phyloP scores from a whole-genome alignment of 1,139 yeast genomes.

The Yamadazyma taylorii region DNA sequence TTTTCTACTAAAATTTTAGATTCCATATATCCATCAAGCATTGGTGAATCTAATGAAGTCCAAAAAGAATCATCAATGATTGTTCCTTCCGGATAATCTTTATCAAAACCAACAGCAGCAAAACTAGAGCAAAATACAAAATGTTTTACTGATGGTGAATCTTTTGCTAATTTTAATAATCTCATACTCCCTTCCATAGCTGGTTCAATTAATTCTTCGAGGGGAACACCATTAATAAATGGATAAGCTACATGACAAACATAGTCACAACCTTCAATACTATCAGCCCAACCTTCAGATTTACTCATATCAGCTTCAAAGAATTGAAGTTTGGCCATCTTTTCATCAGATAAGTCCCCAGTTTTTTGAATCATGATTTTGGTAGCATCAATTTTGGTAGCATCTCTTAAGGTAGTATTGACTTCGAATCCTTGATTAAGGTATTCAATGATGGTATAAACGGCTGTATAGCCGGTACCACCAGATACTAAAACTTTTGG shows the following conservation, averaged over 20 bases:
- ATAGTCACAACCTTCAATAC: slow-evolving; percentile 14
- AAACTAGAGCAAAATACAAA: slow-evolving; percentile 23
- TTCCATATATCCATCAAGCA: slow-evolving; percentile 14
- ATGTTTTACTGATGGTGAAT: slow-evolving; percentile 18
- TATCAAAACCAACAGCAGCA: slow-evolving; percentile 16
- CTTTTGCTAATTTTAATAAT: slow-evolving; percentile 12
- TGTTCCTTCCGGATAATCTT: slow-evolving; percentile 5
- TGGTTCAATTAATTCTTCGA: slow-evolving; percentile 11
- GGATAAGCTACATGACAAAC: slow-evolving; percentile 20
- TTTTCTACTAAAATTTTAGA: slow-evolving; percentile 16
- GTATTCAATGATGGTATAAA: slow-evolving; percentile 15
- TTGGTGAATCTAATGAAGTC: slow-evolving; percentile 8
- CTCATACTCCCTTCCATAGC: slow-evolving; percentile 16
- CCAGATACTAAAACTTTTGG: slow-evolving; percentile 25
- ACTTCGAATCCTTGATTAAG: slow-evolving; percentile 11
- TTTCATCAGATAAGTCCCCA: slow-evolving; percentile 5
- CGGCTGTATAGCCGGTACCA: slow-evolving; percentile 38
- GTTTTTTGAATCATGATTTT: slow-evolving; percentile 7
- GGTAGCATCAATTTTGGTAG: slow-evolving; percentile 4
- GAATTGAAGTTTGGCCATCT: slow-evolving; percentile 11
- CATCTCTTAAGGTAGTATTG: slow-evolving; percentile 12
- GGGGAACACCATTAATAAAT: slow-evolving; percentile 7
- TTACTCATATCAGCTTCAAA: slow-evolving; percentile 17
- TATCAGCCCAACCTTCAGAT: slow-evolving; percentile 17
- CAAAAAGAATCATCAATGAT: slow-evolving; percentile 8